Evolutionary conservation across 805 yeast genomes (phyloP).

Genomic region (Ogataea degrootiae): DNA sequence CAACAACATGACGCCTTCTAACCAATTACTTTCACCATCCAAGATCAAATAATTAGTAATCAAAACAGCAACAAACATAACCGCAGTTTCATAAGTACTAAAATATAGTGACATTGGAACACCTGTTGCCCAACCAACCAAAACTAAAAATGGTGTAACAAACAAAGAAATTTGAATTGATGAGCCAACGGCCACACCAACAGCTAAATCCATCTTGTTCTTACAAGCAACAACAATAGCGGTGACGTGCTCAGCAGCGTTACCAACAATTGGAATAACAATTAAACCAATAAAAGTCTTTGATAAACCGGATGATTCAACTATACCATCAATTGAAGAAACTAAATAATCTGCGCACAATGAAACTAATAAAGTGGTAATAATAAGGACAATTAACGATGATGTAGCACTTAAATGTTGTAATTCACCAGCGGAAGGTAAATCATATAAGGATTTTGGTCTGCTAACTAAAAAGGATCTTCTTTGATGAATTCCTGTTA

Average conservation of each 20-base stretch:
- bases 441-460: conserved; percentile 27
- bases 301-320: conserved; percentile 76
- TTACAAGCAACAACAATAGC: conserved; percentile 92
- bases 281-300: conserved; percentile 94
- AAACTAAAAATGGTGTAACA: conserved; percentile 92
- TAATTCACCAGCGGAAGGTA: conserved; percentile 16
- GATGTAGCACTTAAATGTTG: conserved; percentile 48
- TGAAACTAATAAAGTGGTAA: conserved; percentile 76
- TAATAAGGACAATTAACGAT: conserved; percentile 50
- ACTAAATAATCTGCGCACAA: conserved; percentile 91
- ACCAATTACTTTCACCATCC: conserved; percentile 96
- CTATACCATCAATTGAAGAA: conserved; percentile 88
- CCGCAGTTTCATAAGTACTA: conserved; percentile 90
- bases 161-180: conserved; percentile 93
- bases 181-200: conserved; percentile 95
- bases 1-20: conserved; percentile 90
- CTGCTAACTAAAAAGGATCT: conserved; percentile 25
- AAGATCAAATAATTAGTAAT: conserved; percentile 80
- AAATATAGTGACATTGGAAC: conserved; percentile 92
- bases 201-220: conserved; percentile 95
- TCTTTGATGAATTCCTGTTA: conserved; percentile 12
- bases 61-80: conserved; percentile 83
- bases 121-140: conserved; percentile 87
- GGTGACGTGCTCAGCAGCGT: conserved; percentile 98
- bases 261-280: conserved; percentile 94